phyloP scores from a whole-genome alignment of 2,329 filamentous ascomycete genomes.

The Colletotrichum ledebouriae region DNA sequence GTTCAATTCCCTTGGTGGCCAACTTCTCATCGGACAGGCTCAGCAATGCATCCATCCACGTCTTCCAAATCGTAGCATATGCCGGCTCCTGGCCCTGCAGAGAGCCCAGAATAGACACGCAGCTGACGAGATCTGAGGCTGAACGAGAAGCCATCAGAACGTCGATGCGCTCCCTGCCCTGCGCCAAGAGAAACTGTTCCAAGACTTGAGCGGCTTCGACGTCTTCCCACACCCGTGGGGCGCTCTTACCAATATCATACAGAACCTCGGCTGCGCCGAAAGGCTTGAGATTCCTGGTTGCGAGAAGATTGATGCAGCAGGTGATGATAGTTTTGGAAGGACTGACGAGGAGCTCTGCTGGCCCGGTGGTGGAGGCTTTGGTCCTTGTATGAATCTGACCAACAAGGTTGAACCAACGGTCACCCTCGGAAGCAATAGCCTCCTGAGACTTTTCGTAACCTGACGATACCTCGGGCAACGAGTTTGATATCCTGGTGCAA shows the following conservation, averaged over 20 bases:
- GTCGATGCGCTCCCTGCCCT: conserved; percentile 69
- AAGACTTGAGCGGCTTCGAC: conserved; percentile 52
- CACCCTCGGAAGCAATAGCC: conserved; percentile 73
- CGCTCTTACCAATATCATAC: conserved; percentile 45
- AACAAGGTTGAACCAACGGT: conserved; percentile 75
- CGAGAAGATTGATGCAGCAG: conserved; percentile 57
- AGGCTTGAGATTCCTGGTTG: conserved; percentile 68
- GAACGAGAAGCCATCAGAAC: conserved; percentile 77
- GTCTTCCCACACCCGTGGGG: conserved; percentile 57
- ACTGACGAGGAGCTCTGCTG: conserved; percentile 48
- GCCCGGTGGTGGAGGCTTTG: conserved; percentile 24
- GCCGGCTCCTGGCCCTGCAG: conserved; percentile 53
- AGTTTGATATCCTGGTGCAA: conserved; percentile 77
- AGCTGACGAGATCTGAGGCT: conserved; percentile 73
- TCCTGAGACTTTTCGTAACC: conserved; percentile 81
- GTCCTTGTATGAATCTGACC: conserved; percentile 58
- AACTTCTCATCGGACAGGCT: conserved; percentile 47
- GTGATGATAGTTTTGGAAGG: conserved; percentile 45
- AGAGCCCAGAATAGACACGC: conserved; percentile 69
- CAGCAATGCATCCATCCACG: conserved; percentile 59
- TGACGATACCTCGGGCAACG: conserved; percentile 84
- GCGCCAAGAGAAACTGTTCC: conserved; percentile 58
- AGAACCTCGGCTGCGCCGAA: conserved; percentile 67
- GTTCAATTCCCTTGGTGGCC: conserved; percentile 54
- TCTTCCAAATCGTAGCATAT: conserved; percentile 60